Conservation (phyloP, 306 rosid species). For the Aeschynomene evenia region DNA sequence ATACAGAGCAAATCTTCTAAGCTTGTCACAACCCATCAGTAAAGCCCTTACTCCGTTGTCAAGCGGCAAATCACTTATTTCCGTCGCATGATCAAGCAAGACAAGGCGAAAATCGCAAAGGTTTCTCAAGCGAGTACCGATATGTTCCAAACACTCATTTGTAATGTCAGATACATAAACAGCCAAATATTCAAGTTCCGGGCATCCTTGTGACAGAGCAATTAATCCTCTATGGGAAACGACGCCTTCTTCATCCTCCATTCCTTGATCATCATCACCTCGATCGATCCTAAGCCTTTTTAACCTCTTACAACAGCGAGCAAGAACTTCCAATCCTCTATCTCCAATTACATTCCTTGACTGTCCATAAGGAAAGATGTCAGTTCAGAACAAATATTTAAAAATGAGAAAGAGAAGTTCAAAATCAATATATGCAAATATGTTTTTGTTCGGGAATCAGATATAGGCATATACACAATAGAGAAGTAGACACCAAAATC, state of each 20-base stretch:
- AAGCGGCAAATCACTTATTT: slow-evolving; percentile 75
- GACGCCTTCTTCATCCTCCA: slow-evolving; percentile 85
- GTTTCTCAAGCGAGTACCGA: slow-evolving; percentile 70
- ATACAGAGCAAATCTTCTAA: slow-evolving; percentile 81
- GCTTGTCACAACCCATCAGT: slow-evolving; percentile 75
- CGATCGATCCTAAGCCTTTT: slow-evolving; percentile 91
- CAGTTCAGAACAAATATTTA: slow-evolving; percentile 16
- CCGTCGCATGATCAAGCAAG: slow-evolving; percentile 66
- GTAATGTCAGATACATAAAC: slow-evolving; percentile 89
- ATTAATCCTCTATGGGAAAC: slow-evolving; percentile 89
- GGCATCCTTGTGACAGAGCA: slow-evolving; percentile 82
- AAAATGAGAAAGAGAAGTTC: not conserved
- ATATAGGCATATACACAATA: not conserved
- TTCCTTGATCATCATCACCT: slow-evolving; percentile 86
- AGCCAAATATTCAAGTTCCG: slow-evolving; percentile 78
- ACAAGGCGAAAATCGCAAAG: slow-evolving; percentile 87
- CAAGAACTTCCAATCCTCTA: slow-evolving; percentile 86
- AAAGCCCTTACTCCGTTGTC: slow-evolving; percentile 85
- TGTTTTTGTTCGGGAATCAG: too few species aligned
- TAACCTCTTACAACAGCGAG: slow-evolving; percentile 61
- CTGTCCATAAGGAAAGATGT: slow-evolving; percentile 47
- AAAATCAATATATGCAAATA: not conserved
- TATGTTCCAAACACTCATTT: slow-evolving; percentile 65
- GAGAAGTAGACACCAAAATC: not conserved
- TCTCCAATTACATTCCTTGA: slow-evolving; percentile 93